Evolutionary conservation across 306 rosid species (phyloP).

Genomic region (Vicia sativa): DNA sequence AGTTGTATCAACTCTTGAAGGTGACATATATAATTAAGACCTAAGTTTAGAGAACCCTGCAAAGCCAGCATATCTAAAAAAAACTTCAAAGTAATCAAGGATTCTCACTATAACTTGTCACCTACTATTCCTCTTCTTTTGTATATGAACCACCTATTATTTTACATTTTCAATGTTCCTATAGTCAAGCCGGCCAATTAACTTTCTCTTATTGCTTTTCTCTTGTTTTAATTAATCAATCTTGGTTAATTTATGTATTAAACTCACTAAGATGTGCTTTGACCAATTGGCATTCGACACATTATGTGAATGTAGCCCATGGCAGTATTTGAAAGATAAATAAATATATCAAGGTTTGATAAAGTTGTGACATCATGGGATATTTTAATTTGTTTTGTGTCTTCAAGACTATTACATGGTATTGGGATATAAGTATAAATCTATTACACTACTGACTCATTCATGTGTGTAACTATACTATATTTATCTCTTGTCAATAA

Average conservation of each 20-base stretch:
- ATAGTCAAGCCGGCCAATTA: constrained; percentile 55
- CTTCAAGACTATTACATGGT: constrained; percentile 22
- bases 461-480: too few relatives aligned
- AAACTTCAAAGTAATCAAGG: background rate
- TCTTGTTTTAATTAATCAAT: constrained; percentile 3
- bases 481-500: too few relatives aligned
- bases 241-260: constrained; percentile 19
- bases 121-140: constrained; percentile 18
- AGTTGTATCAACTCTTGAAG: constrained; percentile 40
- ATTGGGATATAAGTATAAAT: constrained; percentile 12
- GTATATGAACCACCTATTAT: constrained; percentile 44
- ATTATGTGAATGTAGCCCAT: constrained; percentile 34
- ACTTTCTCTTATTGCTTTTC: background rate
- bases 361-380: constrained; percentile 40
- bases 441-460: constrained; percentile 1
- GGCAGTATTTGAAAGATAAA: constrained; percentile 16
- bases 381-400: constrained; percentile 33
- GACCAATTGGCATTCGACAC: constrained; percentile 38
- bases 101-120: constrained; percentile 22
- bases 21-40: constrained; percentile 42
- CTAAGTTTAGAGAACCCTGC: constrained; percentile 54
- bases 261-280: constrained; percentile 30
- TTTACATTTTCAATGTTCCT: constrained; percentile 39
- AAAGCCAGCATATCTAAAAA: constrained; percentile 39
- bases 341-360: constrained; percentile 28